phyloP scores from a whole-genome alignment of 371 early-diverging fungal genomes.

The Mucor lusitanicus region DNA sequence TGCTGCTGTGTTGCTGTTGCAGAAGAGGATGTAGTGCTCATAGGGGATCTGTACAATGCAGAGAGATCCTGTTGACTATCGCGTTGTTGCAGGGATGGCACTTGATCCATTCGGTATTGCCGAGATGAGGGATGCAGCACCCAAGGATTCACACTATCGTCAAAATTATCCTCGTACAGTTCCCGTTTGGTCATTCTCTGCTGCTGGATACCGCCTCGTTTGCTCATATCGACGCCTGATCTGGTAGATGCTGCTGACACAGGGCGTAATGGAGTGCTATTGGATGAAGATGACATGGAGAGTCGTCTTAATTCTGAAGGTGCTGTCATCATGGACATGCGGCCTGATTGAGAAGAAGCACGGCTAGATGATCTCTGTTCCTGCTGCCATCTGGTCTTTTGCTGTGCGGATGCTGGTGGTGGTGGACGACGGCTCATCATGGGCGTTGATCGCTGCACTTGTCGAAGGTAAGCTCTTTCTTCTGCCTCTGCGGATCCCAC shows the following conservation, averaged over 20 bases:
- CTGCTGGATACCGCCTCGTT: not conserved
- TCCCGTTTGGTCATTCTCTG: not conserved
- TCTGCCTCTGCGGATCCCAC: constrained; percentile 30
- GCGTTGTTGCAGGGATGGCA: not conserved
- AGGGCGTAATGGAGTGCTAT: not conserved
- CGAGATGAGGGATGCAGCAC: constrained; percentile 24
- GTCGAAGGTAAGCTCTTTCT: constrained; percentile 28
- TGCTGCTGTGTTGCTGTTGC: constrained; percentile 32
- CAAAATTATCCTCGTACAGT: constrained; percentile 31
- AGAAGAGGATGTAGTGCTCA: constrained; percentile 28
- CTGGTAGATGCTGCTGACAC: constrained; percentile 3
- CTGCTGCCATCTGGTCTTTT: constrained; percentile 1
- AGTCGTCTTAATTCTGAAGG: constrained; percentile 19
- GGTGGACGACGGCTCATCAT: not conserved
- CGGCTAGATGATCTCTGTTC: constrained; percentile 22
- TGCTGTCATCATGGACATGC: constrained; percentile 30
- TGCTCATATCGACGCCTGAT: constrained; percentile 1
- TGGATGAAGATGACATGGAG: constrained; percentile 11
- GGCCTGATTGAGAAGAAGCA: constrained; percentile 29
- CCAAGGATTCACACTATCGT: constrained; percentile 42
- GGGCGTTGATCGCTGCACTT: constrained; percentile 13
- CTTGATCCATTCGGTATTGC: constrained; percentile 20
- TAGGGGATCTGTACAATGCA: constrained; percentile 4
- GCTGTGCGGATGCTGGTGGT: not conserved
- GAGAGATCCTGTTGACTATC: constrained; percentile 19